Base-by-base conservation (phyloP, 192 early-diverging fungal genomes). In the Umbelopsis vinacea region DNA sequence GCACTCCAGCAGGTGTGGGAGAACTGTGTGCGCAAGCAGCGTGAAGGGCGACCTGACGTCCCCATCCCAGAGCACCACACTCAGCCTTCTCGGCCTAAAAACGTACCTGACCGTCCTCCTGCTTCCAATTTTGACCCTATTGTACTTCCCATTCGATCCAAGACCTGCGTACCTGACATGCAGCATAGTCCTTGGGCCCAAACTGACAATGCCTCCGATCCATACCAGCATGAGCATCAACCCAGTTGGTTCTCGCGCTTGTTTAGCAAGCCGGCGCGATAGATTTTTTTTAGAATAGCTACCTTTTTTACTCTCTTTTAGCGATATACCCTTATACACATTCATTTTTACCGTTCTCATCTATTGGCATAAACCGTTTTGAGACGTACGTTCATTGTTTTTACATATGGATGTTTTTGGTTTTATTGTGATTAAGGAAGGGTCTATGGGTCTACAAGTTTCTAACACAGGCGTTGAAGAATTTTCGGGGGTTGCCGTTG, bases 381-480 rank as follows among this genome's bases (percentile, higher is more conserved):
- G 29, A 29, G 29, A 29, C 29, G 29, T 29, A n/a, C 29, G 29
- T 50, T 50, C 15, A 50, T 12, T 50, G 11, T 17, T 50, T n/a
- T 21, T 50, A 21, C 48, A 15, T 50, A 50, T 50, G 4, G n/a
- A n/a, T 50, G 11, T 50, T 50, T 50, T 17, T 50, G n/a, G 9
- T 50, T 50, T 50, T 17, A n/a, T 50, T 50, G 48, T n/a, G 48
- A n/a, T 50, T 50, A 50, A 50, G 15, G 15, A 50, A 50, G 3
- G 48, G 57, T 63, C 57, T 63, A 63, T 63, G 19, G 57, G 26
- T 63, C 33, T 63, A 63, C 57, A 63, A 11, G 33, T 63, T 37
- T 69, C 79, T 82, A 54, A 77, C 81, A 54, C 81, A 82, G 3
- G 74, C 74, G 71, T 76, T 79, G 72, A 79, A 82, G 74, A 82